Conservation (phyloP, 495 filamentous ascomycete genomes). For the Neurospora hispaniola region DNA sequence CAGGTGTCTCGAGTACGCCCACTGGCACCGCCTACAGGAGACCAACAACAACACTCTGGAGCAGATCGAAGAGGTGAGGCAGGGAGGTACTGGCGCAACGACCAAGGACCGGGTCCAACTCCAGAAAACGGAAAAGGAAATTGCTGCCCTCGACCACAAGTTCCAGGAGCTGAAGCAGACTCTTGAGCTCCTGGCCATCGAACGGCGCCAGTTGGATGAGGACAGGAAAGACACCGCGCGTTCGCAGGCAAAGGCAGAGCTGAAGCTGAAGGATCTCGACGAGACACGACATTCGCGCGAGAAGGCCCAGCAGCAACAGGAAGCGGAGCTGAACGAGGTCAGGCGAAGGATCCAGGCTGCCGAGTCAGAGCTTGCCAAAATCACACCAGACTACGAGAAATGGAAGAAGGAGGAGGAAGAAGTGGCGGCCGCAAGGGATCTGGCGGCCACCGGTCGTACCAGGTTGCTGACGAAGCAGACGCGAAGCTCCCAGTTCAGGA, state of each 20-base stretch:
- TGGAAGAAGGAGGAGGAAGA: constrained; percentile 62
- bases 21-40: constrained; percentile 79
- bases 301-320: constrained; percentile 55
- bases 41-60: constrained; percentile 67
- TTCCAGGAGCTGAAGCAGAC: constrained; percentile 71
- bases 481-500: constrained; percentile 77
- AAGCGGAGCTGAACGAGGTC: constrained; percentile 62
- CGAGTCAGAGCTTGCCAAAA: constrained; percentile 59
- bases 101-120: constrained; percentile 73
- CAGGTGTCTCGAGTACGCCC: constrained; percentile 86
- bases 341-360: constrained; percentile 63
- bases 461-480: constrained; percentile 91
- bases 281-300: constrained; percentile 74
- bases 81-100: constrained; percentile 69
- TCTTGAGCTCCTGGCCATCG: constrained; percentile 77
- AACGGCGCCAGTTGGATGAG: constrained; percentile 78
- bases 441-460: constrained; percentile 63
- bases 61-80: constrained; percentile 69
- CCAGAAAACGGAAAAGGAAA: constrained; percentile 67
- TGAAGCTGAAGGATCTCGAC: constrained; percentile 68
- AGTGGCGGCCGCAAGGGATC: constrained; percentile 57
- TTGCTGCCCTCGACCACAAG: constrained; percentile 62
- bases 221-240: constrained; percentile 75
- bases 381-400: constrained; percentile 64
- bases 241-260: constrained; percentile 68